Conservation (phyloP, 306 rosid species). For the Echinosophora koreensis region DNA sequence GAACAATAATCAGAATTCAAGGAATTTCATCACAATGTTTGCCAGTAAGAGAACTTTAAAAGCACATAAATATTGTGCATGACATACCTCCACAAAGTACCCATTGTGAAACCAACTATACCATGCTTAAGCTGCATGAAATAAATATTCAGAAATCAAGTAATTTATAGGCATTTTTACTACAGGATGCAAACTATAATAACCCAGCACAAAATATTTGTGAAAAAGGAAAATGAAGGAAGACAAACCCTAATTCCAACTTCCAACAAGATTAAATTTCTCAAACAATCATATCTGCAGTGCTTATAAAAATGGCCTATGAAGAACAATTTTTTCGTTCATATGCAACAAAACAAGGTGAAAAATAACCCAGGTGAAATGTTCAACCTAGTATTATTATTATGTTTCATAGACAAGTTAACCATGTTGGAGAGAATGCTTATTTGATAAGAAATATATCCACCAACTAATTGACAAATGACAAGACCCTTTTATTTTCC, state of each 20-base stretch:
- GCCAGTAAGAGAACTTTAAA: slow-evolving; percentile 12
- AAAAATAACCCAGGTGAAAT: slow-evolving; percentile 2
- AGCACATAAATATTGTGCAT: slow-evolving; percentile 22
- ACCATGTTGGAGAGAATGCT: neutral
- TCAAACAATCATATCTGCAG: slow-evolving; percentile 15
- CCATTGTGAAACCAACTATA: slow-evolving; percentile 85
- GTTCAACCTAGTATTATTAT: neutral
- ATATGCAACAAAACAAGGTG: neutral
- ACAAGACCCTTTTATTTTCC: slow-evolving; percentile 18
- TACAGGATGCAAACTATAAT: slow-evolving; percentile 4
- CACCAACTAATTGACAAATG: slow-evolving; percentile 2
- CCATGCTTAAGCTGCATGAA: slow-evolving; percentile 95
- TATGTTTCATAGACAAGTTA: neutral
- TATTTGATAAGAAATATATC: slow-evolving; percentile 19
- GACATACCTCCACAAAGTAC: slow-evolving; percentile 91
- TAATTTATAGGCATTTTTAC: slow-evolving; percentile 20
- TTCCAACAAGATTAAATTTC: slow-evolving; percentile 21
- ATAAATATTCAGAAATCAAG: slow-evolving; percentile 54
- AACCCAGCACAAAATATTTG: slow-evolving; percentile 18
- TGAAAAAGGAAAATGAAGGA: slow-evolving; percentile 19
- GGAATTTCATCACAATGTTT: slow-evolving; percentile 13
- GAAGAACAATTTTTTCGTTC: neutral
- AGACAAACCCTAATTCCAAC: neutral
- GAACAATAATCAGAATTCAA: slow-evolving; percentile 9
- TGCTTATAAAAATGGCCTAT: neutral